Percentiles rank a stretch among this genome's conserved stretches.
phyloP scores from a whole-genome alignment of 1,284 basidiomycete genomes.

The Malassezia caprae region DNA sequence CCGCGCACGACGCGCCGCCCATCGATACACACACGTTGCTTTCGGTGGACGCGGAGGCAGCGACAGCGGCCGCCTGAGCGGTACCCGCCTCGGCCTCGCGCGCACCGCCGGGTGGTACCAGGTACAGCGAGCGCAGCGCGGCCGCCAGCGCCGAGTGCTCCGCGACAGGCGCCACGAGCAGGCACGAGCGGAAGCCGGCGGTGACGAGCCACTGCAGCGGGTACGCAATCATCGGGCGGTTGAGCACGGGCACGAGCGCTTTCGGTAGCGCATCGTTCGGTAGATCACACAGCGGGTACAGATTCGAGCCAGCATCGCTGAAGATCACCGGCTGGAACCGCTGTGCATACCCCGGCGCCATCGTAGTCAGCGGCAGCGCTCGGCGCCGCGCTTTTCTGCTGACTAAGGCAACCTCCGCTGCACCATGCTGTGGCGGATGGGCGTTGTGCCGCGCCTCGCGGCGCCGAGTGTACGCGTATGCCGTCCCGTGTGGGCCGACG shows the following conservation, averaged over 20 bases:
- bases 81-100: slow-evolving; percentile 14
- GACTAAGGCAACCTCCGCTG: neutral
- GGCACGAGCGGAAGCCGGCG: slow-evolving; percentile 32
- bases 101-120: slow-evolving; percentile 23
- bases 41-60: slow-evolving; percentile 19
- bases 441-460: neutral
- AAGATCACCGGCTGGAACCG: slow-evolving; percentile 42
- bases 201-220: slow-evolving; percentile 40
- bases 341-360: slow-evolving; percentile 19
- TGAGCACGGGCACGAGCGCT: slow-evolving; percentile 44
- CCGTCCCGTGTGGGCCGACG: neutral
- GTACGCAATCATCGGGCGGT: slow-evolving; percentile 43
- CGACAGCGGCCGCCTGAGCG: slow-evolving; percentile 17
- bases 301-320: slow-evolving; percentile 36
- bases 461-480: neutral
- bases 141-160: slow-evolving; percentile 32
- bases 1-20: slow-evolving; percentile 12
- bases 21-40: slow-evolving; percentile 30
- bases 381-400: neutral
- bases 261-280: slow-evolving; percentile 26
- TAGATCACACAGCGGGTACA: slow-evolving; percentile 41
- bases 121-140: slow-evolving; percentile 35
- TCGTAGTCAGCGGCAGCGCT: neutral
- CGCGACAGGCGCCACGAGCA: slow-evolving; percentile 39
- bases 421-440: neutral